Percentiles rank a stretch among this genome's conserved stretches.
Evolutionary conservation across 306 rosid genomes (phyloP).

Genomic region (Vigna mungo): DNA sequence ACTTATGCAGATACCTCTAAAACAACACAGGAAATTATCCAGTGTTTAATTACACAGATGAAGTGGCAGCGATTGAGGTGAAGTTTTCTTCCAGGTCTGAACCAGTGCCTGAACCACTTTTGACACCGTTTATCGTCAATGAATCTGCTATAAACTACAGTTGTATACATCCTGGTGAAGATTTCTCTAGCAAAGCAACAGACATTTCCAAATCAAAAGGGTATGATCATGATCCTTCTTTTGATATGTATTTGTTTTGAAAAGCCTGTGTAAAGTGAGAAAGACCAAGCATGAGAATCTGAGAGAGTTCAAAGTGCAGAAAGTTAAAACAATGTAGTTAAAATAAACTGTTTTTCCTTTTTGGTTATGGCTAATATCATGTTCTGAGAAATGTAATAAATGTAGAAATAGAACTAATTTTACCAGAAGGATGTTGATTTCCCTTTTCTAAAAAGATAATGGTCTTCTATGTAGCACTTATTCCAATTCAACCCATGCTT

Average conservation of each 20-base stretch:
- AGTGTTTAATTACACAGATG: slow-evolving; percentile 49
- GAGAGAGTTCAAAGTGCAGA: not conserved
- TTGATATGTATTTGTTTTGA: not conserved
- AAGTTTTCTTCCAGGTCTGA: not conserved
- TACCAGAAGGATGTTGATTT: too few species aligned
- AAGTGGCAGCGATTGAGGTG: not conserved
- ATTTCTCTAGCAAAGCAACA: slow-evolving; percentile 39
- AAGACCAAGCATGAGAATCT: not conserved
- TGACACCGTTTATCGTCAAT: not conserved
- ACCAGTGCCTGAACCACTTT: not conserved
- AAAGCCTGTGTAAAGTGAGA: not conserved
- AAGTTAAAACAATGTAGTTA: not conserved
- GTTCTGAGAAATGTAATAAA: not conserved
- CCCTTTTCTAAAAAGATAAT: too few species aligned
- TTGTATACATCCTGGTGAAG: slow-evolving; percentile 38
- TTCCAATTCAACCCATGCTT: too few species aligned
- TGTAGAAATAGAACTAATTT: not conserved
- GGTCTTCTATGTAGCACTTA: too few species aligned
- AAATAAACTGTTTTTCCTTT: not conserved
- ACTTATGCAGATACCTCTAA: slow-evolving; percentile 19
- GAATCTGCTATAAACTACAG: not conserved
- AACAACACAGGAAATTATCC: slow-evolving; percentile 47
- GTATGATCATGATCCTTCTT: slow-evolving; percentile 48
- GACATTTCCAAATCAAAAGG: slow-evolving; percentile 47
- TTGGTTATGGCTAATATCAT: not conserved